Base-by-base conservation (phyloP, 2,329 filamentous ascomycete genomes). In the Septoria linicola region DNA sequence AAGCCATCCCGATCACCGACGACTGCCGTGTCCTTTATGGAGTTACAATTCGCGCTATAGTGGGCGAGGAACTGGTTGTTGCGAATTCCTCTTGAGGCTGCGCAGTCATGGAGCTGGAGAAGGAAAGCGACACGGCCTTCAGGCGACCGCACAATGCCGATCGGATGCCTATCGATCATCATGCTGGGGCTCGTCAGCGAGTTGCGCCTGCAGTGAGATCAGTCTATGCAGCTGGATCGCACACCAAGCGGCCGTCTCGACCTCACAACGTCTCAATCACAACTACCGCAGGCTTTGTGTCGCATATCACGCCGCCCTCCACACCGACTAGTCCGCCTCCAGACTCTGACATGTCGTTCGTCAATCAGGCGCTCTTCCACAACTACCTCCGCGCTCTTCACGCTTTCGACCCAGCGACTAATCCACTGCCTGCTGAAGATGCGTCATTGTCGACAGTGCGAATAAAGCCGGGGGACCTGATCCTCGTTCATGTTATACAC, bases 371-470 rank as follows among this genome's bases (percentile, higher is more conserved):
- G 2, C 78, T 90, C 52, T 96, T 96, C 67, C 88, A 95, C 78
- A 95, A 93, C 75, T 99, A 96, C 67, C 78, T 99, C 39, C 87
- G 93, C 59, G 93, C 93, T 42, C 92, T 95, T 67, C 95, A 96
- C 69, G 87, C 89, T 20, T 99, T 96, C 69, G 84, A 91, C 51
- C 90, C 92, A 1, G 83, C 80, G 53, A 80, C 87, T 35, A 81
- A 89, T 54, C 35, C 59, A 3, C 55, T 58, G 45, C 83, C 83
- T n/a, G 88, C 91, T 51, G 93, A 89, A 8, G 73, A 76, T 48
- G 69, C 73, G 36, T 71, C 72, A 4, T 73, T 75, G 17, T 73
- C 97, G 49, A 97, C 92, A 8, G 77, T 96, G 8, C 87, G 90
- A 17, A 79, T 99, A 50, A 88, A 88, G 61, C 86, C 93, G 66